Conservation (phyloP, 2,329 filamentous ascomycete species). For the Colletotrichum sp. region DNA sequence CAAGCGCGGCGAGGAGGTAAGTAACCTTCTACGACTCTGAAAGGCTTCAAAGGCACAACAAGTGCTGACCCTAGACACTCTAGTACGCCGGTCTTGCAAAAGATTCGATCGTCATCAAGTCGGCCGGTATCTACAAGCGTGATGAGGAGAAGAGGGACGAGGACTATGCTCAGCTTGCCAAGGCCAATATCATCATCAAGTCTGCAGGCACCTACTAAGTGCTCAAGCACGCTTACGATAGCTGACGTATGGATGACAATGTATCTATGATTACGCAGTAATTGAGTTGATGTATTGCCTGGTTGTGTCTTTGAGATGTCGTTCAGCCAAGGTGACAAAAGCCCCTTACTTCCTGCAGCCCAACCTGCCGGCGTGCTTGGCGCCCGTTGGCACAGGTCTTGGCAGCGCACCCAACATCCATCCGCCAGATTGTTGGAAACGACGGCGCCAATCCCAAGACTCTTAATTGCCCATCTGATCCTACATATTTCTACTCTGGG, state of each 20-base stretch:
- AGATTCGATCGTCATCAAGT: conserved; percentile 1
- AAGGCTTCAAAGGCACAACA: not conserved
- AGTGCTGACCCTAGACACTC: accelerated
- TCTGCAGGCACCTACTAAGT: not conserved
- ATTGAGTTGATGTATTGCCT: not conserved
- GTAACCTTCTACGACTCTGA: not conserved
- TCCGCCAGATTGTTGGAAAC: not conserved
- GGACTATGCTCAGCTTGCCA: not conserved
- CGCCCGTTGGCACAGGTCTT: not conserved
- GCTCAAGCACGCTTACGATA: not conserved
- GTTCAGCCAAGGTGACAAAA: not conserved
- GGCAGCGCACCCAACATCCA: not conserved
- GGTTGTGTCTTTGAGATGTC: not conserved
- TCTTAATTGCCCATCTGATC: not conserved
- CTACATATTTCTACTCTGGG: not conserved
- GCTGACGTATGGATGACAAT: not conserved
- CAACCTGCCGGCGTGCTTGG: accelerated
- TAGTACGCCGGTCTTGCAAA: not conserved
- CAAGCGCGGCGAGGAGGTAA: conserved; percentile 1
- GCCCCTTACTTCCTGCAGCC: not conserved
- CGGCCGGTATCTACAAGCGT: not conserved
- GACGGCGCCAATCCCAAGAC: accelerated
- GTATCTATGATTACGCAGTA: too few relatives aligned
- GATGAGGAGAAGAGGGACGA: not conserved
- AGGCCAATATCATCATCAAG: not conserved